These are phyloP conservation scores for Colletotrichum agaves DNA, from an alignment of 2,329 filamentous ascomycete species.

Conservation along the genomic window DNA sequence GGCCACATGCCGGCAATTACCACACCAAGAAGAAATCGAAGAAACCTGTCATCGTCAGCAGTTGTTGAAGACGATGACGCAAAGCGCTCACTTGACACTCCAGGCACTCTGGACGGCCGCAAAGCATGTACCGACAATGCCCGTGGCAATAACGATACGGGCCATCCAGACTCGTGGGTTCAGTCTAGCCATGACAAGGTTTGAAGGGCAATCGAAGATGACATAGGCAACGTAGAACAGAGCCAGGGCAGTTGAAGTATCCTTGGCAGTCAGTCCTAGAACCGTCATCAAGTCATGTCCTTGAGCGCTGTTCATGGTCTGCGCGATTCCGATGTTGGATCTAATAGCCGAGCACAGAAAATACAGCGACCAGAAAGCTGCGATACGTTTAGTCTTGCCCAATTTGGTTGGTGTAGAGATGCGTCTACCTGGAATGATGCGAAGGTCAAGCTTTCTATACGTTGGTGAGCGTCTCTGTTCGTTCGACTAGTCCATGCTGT, in stretches of 20 bases:
- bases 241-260: slow-evolving; percentile 85
- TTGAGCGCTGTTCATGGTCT: slow-evolving; percentile 84
- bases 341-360: slow-evolving; percentile 93
- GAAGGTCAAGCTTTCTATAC: slow-evolving; percentile 63
- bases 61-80: slow-evolving; percentile 31
- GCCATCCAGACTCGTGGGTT: slow-evolving; percentile 93
- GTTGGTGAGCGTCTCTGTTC: background rate
- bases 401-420: background rate
- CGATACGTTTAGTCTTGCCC: background rate
- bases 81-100: slow-evolving; percentile 76
- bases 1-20: slow-evolving; percentile 97
- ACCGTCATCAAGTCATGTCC: slow-evolving; percentile 80
- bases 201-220: slow-evolving; percentile 88
- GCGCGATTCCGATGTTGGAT: slow-evolving; percentile 91
- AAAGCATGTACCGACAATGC: slow-evolving; percentile 85
- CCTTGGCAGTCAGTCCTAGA: slow-evolving; percentile 75
- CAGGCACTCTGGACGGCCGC: slow-evolving; percentile 83
- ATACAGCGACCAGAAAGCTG: slow-evolving; percentile 89
- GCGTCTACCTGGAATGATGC: slow-evolving; percentile 67
- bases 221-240: slow-evolving; percentile 95
- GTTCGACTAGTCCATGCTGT: background rate
- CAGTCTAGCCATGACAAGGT: slow-evolving; percentile 86
- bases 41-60: slow-evolving; percentile 58
- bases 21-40: slow-evolving; percentile 85
- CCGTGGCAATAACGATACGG: slow-evolving; percentile 87